Evolutionary conservation across 1,284 basidiomycete species (phyloP).

Genomic region (Cryptococcus sp.): DNA sequence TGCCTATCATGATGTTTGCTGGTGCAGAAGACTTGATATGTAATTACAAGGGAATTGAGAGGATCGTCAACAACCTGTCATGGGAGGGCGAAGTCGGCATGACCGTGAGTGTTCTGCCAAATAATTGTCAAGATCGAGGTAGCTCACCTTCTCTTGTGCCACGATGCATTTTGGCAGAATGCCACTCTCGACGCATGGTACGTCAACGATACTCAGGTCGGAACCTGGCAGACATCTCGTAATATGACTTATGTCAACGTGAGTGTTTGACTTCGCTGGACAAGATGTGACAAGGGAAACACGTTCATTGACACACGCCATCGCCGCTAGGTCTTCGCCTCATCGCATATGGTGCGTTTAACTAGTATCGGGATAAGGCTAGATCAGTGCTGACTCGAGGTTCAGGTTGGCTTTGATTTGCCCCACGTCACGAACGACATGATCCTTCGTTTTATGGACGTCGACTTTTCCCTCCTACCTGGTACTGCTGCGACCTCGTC

Average conservation of each 20-base stretch:
- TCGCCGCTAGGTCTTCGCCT: conserved; percentile 58
- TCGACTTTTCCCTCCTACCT: conserved; percentile 77
- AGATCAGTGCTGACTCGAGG: neutral
- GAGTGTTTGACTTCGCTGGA: conserved; percentile 16
- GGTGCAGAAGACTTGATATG: conserved; percentile 97
- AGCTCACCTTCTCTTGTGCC: neutral
- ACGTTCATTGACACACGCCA: neutral
- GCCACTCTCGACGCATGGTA: conserved; percentile 74
- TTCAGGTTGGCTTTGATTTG: conserved; percentile 77
- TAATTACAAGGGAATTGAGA: conserved; percentile 89
- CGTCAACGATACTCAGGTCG: conserved; percentile 74
- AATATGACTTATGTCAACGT: conserved; percentile 94
- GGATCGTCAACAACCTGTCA: conserved; percentile 74
- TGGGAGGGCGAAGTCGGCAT: conserved; percentile 88
- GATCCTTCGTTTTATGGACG: conserved; percentile 93
- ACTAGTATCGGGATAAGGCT: neutral
- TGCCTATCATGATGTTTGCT: conserved; percentile 87
- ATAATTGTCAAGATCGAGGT: neutral
- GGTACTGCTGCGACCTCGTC: conserved; percentile 65
- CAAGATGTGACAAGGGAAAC: neutral
- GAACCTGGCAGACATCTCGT: conserved; percentile 84
- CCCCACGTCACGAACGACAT: conserved; percentile 92
- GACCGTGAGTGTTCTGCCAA: conserved; percentile 61
- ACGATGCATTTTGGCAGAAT: conserved; percentile 56
- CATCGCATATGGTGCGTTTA: conserved; percentile 74